Conservation (phyloP, 352 stramenopile species). For the Phytophthora pinifolia region DNA sequence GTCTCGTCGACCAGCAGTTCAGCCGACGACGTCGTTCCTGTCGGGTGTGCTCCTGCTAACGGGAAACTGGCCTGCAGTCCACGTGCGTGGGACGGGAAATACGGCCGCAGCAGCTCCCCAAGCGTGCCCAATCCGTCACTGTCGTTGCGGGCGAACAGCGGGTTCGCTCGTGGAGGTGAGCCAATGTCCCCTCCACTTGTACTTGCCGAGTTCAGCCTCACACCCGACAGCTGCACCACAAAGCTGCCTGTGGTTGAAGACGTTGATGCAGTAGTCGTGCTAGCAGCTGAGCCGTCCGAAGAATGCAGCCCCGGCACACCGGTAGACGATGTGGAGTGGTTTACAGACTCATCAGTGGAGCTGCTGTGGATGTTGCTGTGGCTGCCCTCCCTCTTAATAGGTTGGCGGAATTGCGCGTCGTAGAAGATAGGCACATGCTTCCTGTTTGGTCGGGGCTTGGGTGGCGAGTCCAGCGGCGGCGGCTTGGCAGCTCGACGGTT, state of each 20-base stretch:
- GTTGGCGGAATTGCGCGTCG: slow-evolving; percentile 42
- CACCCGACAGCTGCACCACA: slow-evolving; percentile 22
- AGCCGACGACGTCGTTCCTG: slow-evolving; percentile 16
- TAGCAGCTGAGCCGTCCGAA: slow-evolving; percentile 12
- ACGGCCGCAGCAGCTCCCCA: slow-evolving; percentile 49
- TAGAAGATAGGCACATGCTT: slow-evolving; percentile 88
- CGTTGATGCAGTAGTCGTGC: slow-evolving; percentile 21
- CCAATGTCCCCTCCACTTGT: slow-evolving; percentile 20
- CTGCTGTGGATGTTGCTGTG: slow-evolving; percentile 16
- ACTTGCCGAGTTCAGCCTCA: slow-evolving; percentile 30
- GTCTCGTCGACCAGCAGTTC: slow-evolving; percentile 19
- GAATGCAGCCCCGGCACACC: slow-evolving; percentile 25
- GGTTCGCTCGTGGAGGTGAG: slow-evolving; percentile 40
- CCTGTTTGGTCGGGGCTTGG: slow-evolving; percentile 74
- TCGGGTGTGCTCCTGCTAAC: neutral
- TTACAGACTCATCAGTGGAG: slow-evolving; percentile 38
- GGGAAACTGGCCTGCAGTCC: slow-evolving; percentile 29
- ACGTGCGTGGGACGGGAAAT: slow-evolving; percentile 34
- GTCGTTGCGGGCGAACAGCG: slow-evolving; percentile 57
- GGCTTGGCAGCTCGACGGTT: slow-evolving; percentile 11
- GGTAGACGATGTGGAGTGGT: slow-evolving; percentile 39
- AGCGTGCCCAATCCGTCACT: slow-evolving; percentile 50
- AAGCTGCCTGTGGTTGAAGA: slow-evolving; percentile 31
- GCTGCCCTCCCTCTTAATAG: slow-evolving; percentile 20
- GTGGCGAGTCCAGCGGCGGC: slow-evolving; percentile 40